Percentiles rank a stretch among this genome's conserved stretches.
Evolutionary conservation across 768 basidiomycete genomes (phyloP).

Genomic region (Chalciporus piperatus): DNA sequence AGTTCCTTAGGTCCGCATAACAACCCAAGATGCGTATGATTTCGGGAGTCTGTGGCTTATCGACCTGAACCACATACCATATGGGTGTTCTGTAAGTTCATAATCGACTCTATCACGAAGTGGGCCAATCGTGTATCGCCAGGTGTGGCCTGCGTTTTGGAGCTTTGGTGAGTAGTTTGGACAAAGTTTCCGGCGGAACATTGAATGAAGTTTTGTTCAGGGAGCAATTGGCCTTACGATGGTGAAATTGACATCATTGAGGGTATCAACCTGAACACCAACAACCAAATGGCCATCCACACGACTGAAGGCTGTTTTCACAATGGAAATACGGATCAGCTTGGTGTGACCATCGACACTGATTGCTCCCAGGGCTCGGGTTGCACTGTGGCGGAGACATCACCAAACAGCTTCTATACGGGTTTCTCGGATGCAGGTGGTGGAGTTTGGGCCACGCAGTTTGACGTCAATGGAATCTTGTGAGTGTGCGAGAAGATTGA

Average conservation of each 20-base stretch:
- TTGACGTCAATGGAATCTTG: constrained; percentile 55
- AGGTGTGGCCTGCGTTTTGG: constrained; percentile 35
- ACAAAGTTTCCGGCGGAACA: not conserved
- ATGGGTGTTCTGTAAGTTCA: constrained; percentile 52
- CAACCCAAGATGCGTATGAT: constrained; percentile 40
- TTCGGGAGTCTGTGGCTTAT: constrained; percentile 47
- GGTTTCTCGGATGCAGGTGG: constrained; percentile 40
- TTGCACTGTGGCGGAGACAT: constrained; percentile 30
- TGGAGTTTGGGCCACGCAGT: constrained; percentile 68
- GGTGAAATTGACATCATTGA: constrained; percentile 65
- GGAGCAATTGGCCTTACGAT: constrained; percentile 39
- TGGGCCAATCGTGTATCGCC: not conserved
- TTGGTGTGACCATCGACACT: constrained; percentile 28
- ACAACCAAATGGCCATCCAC: constrained; percentile 61
- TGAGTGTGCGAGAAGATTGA: constrained; percentile 23
- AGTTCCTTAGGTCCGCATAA: constrained; percentile 41
- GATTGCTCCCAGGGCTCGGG: constrained; percentile 25
- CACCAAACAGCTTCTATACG: constrained; percentile 26
- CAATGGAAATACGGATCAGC: constrained; percentile 26
- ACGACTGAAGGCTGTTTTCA: constrained; percentile 41
- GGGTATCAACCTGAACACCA: constrained; percentile 48
- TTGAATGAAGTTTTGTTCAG: constrained; percentile 6
- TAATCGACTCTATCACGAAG: constrained; percentile 2
- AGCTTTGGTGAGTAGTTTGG: constrained; percentile 21
- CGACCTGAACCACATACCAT: constrained; percentile 49